A percentile compares a stretch with the other conserved stretches of the same genome.
These are phyloP conservation scores for Pyrenophora tritici-repentis DNA, from an alignment of 2,329 filamentous ascomycete genomes.

Conservation along the genomic window DNA sequence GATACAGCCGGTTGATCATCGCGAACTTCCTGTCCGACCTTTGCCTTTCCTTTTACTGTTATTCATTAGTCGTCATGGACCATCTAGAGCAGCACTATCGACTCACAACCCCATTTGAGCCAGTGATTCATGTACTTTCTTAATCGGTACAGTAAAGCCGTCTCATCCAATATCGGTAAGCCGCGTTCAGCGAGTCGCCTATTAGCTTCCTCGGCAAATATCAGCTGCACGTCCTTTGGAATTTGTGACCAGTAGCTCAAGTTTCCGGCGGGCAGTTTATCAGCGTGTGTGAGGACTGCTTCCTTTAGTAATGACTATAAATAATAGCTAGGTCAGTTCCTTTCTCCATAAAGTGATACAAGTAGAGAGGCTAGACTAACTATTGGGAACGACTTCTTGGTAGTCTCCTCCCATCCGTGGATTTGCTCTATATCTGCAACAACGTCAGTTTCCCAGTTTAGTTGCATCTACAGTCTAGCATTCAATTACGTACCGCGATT, in stretches of 20 bases:
- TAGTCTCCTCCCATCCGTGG: neutral
- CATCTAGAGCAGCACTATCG: neutral
- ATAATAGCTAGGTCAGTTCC: too few relatives aligned
- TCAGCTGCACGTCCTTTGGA: constrained; percentile 1
- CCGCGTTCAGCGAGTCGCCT: constrained; percentile 1
- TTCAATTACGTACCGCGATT: constrained; percentile 1
- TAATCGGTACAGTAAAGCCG: constrained; percentile 3
- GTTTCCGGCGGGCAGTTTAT: neutral
- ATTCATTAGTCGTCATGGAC: neutral
- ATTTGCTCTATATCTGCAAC: neutral
- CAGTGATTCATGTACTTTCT: constrained; percentile 11
- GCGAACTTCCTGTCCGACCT: too few relatives aligned
- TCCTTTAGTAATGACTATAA: neutral
- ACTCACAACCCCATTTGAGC: constrained; percentile 4
- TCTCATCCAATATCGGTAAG: constrained; percentile 6
- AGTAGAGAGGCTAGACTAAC: too few relatives aligned
- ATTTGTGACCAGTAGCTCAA: constrained; percentile 11
- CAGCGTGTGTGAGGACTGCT: constrained; percentile 1
- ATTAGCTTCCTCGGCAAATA: constrained; percentile 3
- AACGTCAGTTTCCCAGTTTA: neutral
- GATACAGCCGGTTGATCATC: too few relatives aligned
- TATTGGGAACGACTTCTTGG: neutral
- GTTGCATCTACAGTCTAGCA: too few relatives aligned
- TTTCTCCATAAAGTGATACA: too few relatives aligned
- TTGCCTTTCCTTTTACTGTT: too few relatives aligned